Evolutionary conservation across 1,284 basidiomycete genomes (phyloP).

Genomic region (Volvariella volvacea): DNA sequence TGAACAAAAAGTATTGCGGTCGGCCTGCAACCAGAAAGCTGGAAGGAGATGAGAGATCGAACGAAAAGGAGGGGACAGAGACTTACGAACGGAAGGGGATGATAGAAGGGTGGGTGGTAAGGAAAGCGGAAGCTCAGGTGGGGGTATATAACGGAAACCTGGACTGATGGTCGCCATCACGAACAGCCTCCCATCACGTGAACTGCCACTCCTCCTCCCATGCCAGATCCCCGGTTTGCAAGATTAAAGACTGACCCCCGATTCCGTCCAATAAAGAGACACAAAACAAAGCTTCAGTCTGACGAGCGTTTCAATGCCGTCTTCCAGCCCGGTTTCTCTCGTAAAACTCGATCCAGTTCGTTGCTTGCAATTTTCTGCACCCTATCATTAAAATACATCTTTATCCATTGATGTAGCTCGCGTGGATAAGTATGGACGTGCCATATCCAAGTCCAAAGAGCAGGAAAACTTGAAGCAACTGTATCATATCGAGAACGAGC

Average conservation of each 20-base stretch:
- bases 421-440: conserved; percentile 91
- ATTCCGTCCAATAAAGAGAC: conserved; percentile 81
- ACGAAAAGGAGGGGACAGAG: too few species aligned
- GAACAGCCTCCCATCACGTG: not conserved
- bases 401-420: conserved; percentile 33
- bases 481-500: conserved; percentile 61
- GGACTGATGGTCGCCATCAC: conserved; percentile 13
- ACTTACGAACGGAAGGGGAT: too few species aligned
- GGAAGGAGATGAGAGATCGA: conserved; percentile 18
- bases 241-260: conserved; percentile 88
- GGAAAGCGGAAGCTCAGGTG: not conserved
- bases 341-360: conserved; percentile 37
- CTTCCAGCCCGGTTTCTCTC: conserved; percentile 32
- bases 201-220: conserved; percentile 18
- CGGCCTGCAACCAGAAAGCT: conserved; percentile 3
- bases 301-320: conserved; percentile 93
- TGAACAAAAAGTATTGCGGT: conserved; percentile 12
- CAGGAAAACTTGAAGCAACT: conserved; percentile 77
- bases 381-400: not conserved
- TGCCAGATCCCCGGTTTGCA: conserved; percentile 85
- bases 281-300: conserved; percentile 78
- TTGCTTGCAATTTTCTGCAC: conserved; percentile 20
- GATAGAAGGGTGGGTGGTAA: not conserved
- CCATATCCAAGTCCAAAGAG: conserved; percentile 61
- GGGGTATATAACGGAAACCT: not conserved